Conservation (phyloP, 192 early-diverging fungal species). For the Chytriomyces sp. region DNA sequence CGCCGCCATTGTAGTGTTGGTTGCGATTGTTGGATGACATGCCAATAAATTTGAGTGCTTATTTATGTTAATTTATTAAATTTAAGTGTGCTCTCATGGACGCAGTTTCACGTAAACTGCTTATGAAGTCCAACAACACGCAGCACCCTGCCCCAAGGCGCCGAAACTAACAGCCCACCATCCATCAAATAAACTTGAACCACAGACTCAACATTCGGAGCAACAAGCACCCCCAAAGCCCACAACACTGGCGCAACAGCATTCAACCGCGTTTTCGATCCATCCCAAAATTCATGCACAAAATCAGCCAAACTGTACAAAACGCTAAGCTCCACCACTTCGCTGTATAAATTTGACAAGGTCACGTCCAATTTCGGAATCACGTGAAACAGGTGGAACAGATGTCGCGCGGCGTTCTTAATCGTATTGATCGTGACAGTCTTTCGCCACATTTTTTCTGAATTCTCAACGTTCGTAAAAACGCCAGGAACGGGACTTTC, state of each 20-base stretch:
- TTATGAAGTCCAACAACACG: too few species aligned
- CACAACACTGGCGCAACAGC: background rate
- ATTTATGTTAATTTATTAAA: too few species aligned
- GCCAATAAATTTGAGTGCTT: too few species aligned
- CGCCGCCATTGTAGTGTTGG: background rate
- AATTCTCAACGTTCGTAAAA: background rate
- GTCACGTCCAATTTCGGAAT: too few species aligned
- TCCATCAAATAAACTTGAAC: background rate
- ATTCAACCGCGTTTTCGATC: background rate
- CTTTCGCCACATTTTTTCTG: background rate
- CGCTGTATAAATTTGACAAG: background rate
- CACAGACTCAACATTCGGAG: background rate
- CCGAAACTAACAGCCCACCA: background rate
- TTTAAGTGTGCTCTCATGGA: too few species aligned
- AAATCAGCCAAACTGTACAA: constrained; percentile 7
- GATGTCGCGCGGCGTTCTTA: background rate
- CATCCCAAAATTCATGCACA: constrained; percentile 13
- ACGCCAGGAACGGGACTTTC: background rate
- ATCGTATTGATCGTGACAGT: background rate
- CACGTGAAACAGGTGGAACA: background rate
- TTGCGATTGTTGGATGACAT: constrained; percentile 16
- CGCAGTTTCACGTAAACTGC: too few species aligned
- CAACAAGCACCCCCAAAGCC: background rate
- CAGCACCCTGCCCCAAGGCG: too few species aligned
- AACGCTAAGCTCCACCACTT: constrained; percentile 12